Percentiles rank a stretch among this genome's conserved stretches.
Evolutionary conservation across 371 early-diverging fungal genomes (phyloP).

Genomic region (Zancudomyces culisetae): DNA sequence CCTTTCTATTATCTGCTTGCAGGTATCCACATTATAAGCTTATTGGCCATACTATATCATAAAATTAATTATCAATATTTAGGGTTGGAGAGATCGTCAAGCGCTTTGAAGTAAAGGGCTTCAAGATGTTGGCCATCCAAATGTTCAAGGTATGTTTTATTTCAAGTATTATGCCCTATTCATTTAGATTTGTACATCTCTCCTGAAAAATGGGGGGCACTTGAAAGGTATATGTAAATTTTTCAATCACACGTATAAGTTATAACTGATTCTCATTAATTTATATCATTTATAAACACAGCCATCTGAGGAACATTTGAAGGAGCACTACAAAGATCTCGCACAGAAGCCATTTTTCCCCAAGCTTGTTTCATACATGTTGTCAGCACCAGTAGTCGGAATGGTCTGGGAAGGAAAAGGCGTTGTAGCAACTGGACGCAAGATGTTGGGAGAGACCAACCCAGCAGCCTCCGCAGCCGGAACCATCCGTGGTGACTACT

Average conservation of each 20-base stretch:
- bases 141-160: constrained; percentile 27
- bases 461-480: constrained; percentile 86
- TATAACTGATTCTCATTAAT: too few relatives aligned
- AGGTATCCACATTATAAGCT: constrained; percentile 6
- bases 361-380: constrained; percentile 66
- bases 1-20: constrained; percentile 74
- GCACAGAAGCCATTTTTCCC: constrained; percentile 90
- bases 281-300: too few relatives aligned
- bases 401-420: constrained; percentile 93
- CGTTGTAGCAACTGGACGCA: constrained; percentile 91
- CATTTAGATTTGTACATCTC: too few relatives aligned
- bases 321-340: constrained; percentile 94
- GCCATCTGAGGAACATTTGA: constrained; percentile 56
- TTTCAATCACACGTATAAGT: too few relatives aligned
- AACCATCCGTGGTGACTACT: constrained; percentile 98
- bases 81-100: constrained; percentile 83
- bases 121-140: constrained; percentile 66
- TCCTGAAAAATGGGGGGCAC: too few relatives aligned
- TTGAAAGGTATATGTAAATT: too few relatives aligned
- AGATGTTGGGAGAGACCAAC: constrained; percentile 90
- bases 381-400: constrained; percentile 51
- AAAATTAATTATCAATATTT: constrained; percentile 22
- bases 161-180: too few relatives aligned
- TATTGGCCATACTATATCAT: not conserved
- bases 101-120: constrained; percentile 82